Evolutionary conservation across 331 rosid species (phyloP), one percentile per base, ranked within the genome.

Genomic region (Malus hybrid): DNA sequence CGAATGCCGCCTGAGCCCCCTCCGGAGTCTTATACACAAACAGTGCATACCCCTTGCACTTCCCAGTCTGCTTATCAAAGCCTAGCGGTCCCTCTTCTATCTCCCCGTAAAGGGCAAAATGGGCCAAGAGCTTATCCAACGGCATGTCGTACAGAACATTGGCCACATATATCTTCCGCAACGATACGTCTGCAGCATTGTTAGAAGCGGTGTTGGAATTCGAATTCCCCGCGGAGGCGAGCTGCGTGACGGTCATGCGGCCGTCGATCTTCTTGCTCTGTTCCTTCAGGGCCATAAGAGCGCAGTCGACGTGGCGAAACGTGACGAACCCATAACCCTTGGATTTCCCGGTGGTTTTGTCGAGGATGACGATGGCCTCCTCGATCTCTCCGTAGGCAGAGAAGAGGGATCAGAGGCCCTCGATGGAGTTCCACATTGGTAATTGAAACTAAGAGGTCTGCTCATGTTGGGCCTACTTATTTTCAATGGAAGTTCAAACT

Each of bases 81-180:
- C 98, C 98, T 69, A 93, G 74, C 3, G 98, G 98, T 2, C 98
- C 98, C 69, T 93, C 98, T 73, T 93, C 98, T 22, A 93, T 90
- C 79, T 88, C 97, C 1, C 98, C 98, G 6, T 93, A 93, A 50
- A 79, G 16, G 0, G 88, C 78, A 62, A 93, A 93, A 56, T 93
- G 97, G 0, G 91, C 88, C 4, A 93, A 75, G 7, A 93, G 80
- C 77, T 91, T 93, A 44, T 93, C 98, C 0, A 91, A 86, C 0
- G 94, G 79, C 44, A 93, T 90, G 42, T 93, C 97, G 11, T 90
- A 82, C 8, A 97, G 94, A 31, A 93, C 98, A 29, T 93, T 92
- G 1, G 93, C 89, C 0, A 93, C 98, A 12, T 93, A 93, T 10
- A 93, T 93, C 85, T 93, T 93, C 10, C 98, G 78, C n/a, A 76